A percentile compares a stretch with the other conserved stretches of the same genome.
phyloP scores from a whole-genome alignment of 2,329 filamentous ascomycete genomes.

The Nothophaeocryptopus gaeumannii region DNA sequence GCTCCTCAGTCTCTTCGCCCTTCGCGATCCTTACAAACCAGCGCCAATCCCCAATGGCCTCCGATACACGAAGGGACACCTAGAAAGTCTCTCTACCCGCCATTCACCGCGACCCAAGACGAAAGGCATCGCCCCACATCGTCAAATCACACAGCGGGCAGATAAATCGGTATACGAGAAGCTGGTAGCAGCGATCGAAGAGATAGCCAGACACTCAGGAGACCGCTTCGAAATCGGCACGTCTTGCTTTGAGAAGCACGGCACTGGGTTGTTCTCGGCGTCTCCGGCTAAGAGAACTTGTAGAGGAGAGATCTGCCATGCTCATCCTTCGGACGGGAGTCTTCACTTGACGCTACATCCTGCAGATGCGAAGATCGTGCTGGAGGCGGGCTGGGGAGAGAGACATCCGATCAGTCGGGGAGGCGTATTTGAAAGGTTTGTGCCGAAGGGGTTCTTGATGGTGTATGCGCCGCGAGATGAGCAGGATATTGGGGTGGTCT shows the following conservation, averaged over 20 bases:
- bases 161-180: conserved; percentile 53
- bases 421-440: conserved; percentile 63
- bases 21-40: conserved; percentile 66
- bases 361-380: conserved; percentile 67
- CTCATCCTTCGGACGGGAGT: conserved; percentile 71
- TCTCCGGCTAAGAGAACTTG: conserved; percentile 67
- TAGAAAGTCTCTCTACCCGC: conserved; percentile 61
- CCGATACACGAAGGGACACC: conserved; percentile 58
- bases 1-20: conserved; percentile 66
- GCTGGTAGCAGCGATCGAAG: conserved; percentile 54
- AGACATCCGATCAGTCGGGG: conserved; percentile 63
- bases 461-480: conserved; percentile 74
- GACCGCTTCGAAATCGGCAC: conserved; percentile 52
- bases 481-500: conserved; percentile 65
- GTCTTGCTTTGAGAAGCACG: conserved; percentile 70
- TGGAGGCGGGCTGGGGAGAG: conserved; percentile 78
- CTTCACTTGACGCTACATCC: conserved; percentile 80
- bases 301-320: conserved; percentile 78
- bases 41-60: conserved; percentile 52
- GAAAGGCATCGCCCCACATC: conserved; percentile 75
- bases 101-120: conserved; percentile 63
- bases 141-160: conserved; percentile 69
- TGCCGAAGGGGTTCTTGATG: conserved; percentile 74
- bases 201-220: conserved; percentile 44
- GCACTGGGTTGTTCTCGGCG: conserved; percentile 69